phyloP scores from a whole-genome alignment of 441 rosid genomes.

The Adansonia gregorii region DNA sequence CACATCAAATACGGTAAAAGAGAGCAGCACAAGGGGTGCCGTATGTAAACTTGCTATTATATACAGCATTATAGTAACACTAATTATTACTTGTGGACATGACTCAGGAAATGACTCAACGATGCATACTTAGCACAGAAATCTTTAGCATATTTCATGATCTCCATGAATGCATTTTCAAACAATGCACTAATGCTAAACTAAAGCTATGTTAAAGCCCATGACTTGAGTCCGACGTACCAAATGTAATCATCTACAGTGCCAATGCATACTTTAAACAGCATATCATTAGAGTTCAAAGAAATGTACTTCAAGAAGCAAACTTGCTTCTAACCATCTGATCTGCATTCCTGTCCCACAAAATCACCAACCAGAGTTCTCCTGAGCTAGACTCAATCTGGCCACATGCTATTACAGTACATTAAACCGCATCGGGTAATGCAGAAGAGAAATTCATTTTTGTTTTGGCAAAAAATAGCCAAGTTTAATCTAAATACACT shows the following conservation, averaged over 20 bases:
- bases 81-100: not conserved
- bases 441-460: not conserved
- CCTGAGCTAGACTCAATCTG: not conserved
- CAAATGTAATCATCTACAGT: not conserved
- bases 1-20: not conserved
- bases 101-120: constrained; percentile 4
- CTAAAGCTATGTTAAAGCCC: not conserved
- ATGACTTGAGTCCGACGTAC: not conserved
- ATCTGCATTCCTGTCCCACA: not conserved
- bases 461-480: not conserved
- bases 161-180: not conserved
- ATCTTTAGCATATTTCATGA: not conserved
- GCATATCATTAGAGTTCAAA: not conserved
- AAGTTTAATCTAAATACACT: not conserved
- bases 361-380: not conserved
- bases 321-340: not conserved
- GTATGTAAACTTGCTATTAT: not conserved
- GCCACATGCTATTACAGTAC: not conserved
- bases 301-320: not conserved
- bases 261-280: not conserved
- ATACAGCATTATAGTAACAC: not conserved
- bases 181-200: not conserved
- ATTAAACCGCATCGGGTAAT: not conserved
- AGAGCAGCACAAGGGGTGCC: not conserved
- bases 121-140: not conserved